These are phyloP conservation scores for Diaporthe citriasiana DNA, from an alignment of 2,329 filamentous ascomycete genomes.

Conservation along the genomic window DNA sequence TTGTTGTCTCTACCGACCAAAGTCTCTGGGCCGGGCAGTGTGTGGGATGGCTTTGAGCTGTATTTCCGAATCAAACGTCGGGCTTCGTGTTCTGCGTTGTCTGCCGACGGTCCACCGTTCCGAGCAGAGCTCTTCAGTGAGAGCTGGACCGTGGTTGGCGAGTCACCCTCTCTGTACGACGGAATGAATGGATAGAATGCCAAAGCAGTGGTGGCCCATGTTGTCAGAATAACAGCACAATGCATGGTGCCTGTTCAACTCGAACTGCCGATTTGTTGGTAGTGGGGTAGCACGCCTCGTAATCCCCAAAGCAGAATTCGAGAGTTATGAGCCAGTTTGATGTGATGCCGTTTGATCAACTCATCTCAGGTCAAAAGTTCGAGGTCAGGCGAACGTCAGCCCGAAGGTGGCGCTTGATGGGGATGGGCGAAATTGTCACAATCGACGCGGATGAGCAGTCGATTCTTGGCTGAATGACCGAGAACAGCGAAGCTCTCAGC, in stretches of 20 bases:
- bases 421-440: neutral
- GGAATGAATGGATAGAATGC: constrained; percentile 65
- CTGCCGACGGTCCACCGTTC: constrained; percentile 49
- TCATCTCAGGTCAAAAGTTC: constrained; percentile 3
- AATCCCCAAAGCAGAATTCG: neutral
- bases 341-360: neutral
- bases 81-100: constrained; percentile 56
- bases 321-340: neutral
- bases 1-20: constrained; percentile 59
- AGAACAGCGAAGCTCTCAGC: constrained; percentile 39
- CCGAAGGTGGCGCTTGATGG: neutral
- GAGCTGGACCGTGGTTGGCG: constrained; percentile 57
- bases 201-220: constrained; percentile 61
- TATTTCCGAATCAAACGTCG: constrained; percentile 58
- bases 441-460: constrained; percentile 33
- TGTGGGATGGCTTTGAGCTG: constrained; percentile 46
- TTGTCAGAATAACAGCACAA: constrained; percentile 58
- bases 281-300: neutral
- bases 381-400: neutral
- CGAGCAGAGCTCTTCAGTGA: constrained; percentile 55
- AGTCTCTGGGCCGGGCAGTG: constrained; percentile 41
- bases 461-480: constrained; percentile 31
- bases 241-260: constrained; percentile 56
- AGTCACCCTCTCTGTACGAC: constrained; percentile 37
- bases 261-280: neutral